These are phyloP conservation scores for Spiromastix sp. DNA, from an alignment of 2,329 filamentous ascomycete species.

Conservation along the genomic window DNA sequence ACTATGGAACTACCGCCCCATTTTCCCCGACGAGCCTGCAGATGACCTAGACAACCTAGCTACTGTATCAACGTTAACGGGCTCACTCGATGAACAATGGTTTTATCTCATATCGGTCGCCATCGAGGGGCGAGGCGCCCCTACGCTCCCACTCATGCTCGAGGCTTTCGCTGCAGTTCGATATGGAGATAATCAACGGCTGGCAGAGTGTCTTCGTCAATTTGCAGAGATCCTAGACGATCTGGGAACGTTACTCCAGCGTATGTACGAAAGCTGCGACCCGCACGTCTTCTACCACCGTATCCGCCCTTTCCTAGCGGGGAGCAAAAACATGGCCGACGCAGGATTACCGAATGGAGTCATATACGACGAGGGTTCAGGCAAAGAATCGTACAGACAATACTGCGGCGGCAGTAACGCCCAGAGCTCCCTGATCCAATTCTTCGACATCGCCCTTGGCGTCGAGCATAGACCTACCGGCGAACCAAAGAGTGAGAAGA, in stretches of 20 bases:
- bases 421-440: constrained; percentile 92
- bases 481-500: constrained; percentile 35
- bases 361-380: constrained; percentile 71
- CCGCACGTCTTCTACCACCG: constrained; percentile 91
- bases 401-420: constrained; percentile 94
- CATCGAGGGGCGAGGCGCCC: constrained; percentile 84
- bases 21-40: constrained; percentile 72
- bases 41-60: constrained; percentile 81
- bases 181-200: constrained; percentile 55
- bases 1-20: constrained; percentile 93
- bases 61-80: constrained; percentile 83
- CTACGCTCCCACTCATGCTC: constrained; percentile 81
- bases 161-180: constrained; percentile 74
- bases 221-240: constrained; percentile 87
- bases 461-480: constrained; percentile 87
- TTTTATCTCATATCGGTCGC: constrained; percentile 94
- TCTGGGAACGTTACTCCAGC: constrained; percentile 63
- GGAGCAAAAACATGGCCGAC: constrained; percentile 95
- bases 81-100: constrained; percentile 94
- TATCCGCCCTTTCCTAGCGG: constrained; percentile 90
- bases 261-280: constrained; percentile 94
- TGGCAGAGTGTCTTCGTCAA: constrained; percentile 64
- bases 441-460: constrained; percentile 87
- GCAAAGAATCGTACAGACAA: constrained; percentile 60
- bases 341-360: constrained; percentile 82